Evolutionary conservation across 257 asterid genomes (phyloP).

Genomic region (Nicotiana tomentosiformis): DNA sequence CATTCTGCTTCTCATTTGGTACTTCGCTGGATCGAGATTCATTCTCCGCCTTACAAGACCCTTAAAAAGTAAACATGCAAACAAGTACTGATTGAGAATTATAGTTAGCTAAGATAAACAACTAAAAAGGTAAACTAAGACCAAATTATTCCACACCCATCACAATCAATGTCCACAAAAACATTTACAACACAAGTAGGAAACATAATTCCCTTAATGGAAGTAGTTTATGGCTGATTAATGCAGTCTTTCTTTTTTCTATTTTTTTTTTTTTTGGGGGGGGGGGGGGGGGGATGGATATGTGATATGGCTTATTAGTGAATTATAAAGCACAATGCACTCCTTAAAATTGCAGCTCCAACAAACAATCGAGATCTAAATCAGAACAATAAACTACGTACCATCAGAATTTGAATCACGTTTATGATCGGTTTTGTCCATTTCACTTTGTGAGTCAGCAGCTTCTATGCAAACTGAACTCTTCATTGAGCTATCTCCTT

Average conservation of each 20-base stretch:
- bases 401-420: constrained; percentile 18
- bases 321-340: background rate
- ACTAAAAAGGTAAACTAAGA: background rate
- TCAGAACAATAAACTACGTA: constrained; percentile 15
- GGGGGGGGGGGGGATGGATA: background rate
- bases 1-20: constrained; percentile 33
- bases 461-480: constrained; percentile 32
- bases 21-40: constrained; percentile 31
- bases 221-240: background rate
- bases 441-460: constrained; percentile 25
- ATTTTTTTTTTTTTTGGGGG: background rate
- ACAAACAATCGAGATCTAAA: constrained; percentile 1
- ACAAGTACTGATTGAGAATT: background rate
- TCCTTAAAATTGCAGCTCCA: constrained; percentile 7
- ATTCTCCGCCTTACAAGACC: constrained; percentile 34
- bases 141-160: background rate
- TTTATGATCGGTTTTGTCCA: constrained; percentile 32
- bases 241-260: background rate
- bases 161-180: background rate
- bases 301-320: background rate
- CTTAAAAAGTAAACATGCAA: constrained; percentile 28
- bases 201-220: background rate
- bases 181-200: background rate
- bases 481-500: constrained; percentile 31
- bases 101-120: background rate